Evolutionary conservation across 805 yeast species (phyloP), one percentile per base, ranked within the genome.

Genomic region (Yarrowia divulgata): DNA sequence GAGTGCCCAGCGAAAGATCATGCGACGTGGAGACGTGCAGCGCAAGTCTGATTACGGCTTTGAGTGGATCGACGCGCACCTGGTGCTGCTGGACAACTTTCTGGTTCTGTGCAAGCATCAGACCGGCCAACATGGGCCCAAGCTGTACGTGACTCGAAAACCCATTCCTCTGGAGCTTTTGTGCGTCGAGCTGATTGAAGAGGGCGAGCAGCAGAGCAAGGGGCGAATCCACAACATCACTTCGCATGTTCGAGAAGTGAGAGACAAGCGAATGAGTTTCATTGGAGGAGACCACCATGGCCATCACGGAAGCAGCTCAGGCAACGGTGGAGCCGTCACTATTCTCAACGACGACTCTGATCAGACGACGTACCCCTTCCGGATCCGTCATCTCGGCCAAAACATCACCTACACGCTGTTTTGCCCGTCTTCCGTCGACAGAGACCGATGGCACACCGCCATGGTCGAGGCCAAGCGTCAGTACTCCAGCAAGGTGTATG

Each of bases 21-120:
- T 88, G 55, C 81, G 81, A 71, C 79, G 88, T 12, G 95, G 93
- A 0, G 84, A 83, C 34, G 83, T 90, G 18, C 73, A 80, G 1
- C 82, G 89, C 69, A 86, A 88, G 70, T 87, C 91, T 14, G 95
- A 89, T 62, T 79, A 87, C 73, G 85, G 87, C 80, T 79, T 87
- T 39, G 88, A 88, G 48, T 82, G 90, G 48, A 79, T 81, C 8
- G 80, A 83, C 0, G 78, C 81, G 1, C 81, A 85, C 72, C 73
- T 90, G 32, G 85, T 90, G 19, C 78, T 91, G 37, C 78, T 91
- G 67, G 97, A 91, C 75, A 90, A 91, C 74, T 90, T 83, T 73
- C 77, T 91, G 54, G 75, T 80, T 2, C 69, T 81, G 32, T 76
- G 81, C 8, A 80, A 80, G 66, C 72, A 73, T 12, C 72, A 79